These are phyloP conservation scores for Aspergillus tanneri DNA, from an alignment of 2,329 filamentous ascomycete species.

Conservation along the genomic window DNA sequence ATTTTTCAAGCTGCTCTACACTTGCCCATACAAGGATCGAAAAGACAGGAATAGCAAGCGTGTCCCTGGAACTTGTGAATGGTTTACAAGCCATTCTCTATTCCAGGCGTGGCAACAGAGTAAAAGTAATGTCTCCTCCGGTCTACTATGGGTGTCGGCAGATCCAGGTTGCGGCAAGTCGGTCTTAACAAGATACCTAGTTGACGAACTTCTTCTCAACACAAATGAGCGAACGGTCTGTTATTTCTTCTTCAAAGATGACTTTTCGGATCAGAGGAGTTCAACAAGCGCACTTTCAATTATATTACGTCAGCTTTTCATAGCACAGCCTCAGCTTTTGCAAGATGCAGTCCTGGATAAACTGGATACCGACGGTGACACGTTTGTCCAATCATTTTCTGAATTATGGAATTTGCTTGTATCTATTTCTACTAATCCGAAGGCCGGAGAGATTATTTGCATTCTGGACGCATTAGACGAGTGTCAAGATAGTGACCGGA, in stretches of 20 bases:
- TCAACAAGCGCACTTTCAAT: constrained; percentile 32
- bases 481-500: constrained; percentile 27
- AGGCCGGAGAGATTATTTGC: constrained; percentile 31
- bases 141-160: constrained; percentile 29
- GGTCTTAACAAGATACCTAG: constrained; percentile 21
- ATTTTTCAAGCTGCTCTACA: constrained; percentile 10
- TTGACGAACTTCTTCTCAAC: constrained; percentile 9
- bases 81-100: constrained; percentile 27
- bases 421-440: constrained; percentile 5
- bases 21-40: constrained; percentile 12
- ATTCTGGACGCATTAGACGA: constrained; percentile 47
- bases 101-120: constrained; percentile 28
- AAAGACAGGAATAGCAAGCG: constrained; percentile 18
- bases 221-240: background rate
- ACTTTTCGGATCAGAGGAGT: constrained; percentile 36
- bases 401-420: constrained; percentile 35
- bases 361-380: constrained; percentile 16
- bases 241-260: constrained; percentile 52
- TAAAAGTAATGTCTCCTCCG: background rate
- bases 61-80: constrained; percentile 31
- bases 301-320: constrained; percentile 43
- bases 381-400: constrained; percentile 21
- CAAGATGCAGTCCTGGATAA: constrained; percentile 13
- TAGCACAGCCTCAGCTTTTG: constrained; percentile 12
- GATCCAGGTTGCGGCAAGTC: constrained; percentile 33